Percentiles rank a stretch among this genome's conserved stretches.
phyloP scores from a whole-genome alignment of 1,284 basidiomycete species.

The Apiotrichum laibachii region DNA sequence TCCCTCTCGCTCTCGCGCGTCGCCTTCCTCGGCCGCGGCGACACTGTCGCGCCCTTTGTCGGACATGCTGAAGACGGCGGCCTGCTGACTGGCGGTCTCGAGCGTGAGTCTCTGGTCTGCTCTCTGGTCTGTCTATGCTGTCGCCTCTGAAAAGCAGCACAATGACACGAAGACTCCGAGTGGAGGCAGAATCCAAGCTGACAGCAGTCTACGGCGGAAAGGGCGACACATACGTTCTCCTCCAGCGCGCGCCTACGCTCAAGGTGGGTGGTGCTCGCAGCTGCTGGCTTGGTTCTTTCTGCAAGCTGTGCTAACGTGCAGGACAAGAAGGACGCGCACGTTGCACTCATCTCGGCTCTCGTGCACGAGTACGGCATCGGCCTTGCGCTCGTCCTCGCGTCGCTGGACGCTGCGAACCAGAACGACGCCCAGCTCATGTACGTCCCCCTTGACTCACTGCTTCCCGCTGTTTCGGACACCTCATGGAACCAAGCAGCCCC shows the following conservation, averaged over 20 bases:
- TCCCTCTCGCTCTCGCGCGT: conserved; percentile 61
- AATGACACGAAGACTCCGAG: not conserved
- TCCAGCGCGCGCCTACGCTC: conserved; percentile 68
- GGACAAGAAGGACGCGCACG: conserved; percentile 67
- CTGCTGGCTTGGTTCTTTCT: conserved; percentile 5
- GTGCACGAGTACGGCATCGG: conserved; percentile 56
- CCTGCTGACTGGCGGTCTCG: conserved; percentile 68
- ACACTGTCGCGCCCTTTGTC: conserved; percentile 64
- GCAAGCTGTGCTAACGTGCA: conserved; percentile 36
- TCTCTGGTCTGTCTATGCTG: too few species aligned
- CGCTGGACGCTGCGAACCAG: conserved; percentile 68
- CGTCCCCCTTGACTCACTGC: conserved; percentile 37
- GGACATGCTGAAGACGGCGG: conserved; percentile 61
- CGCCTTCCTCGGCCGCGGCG: conserved; percentile 60
- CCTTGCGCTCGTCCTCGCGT: conserved; percentile 63
- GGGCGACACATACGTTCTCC: conserved; percentile 15
- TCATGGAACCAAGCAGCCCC: too few species aligned
- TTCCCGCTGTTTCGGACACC: not conserved
- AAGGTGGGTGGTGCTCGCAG: conserved; percentile 56
- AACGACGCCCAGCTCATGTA: conserved; percentile 73
- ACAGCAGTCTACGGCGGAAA: conserved; percentile 15
- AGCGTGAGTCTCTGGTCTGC: conserved; percentile 58
- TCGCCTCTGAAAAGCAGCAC: too few species aligned
- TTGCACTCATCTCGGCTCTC: conserved; percentile 60
- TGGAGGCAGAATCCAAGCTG: not conserved